Evolutionary conservation across 495 filamentous ascomycete species (phyloP).

Genomic region (Xylaria cubensis): DNA sequence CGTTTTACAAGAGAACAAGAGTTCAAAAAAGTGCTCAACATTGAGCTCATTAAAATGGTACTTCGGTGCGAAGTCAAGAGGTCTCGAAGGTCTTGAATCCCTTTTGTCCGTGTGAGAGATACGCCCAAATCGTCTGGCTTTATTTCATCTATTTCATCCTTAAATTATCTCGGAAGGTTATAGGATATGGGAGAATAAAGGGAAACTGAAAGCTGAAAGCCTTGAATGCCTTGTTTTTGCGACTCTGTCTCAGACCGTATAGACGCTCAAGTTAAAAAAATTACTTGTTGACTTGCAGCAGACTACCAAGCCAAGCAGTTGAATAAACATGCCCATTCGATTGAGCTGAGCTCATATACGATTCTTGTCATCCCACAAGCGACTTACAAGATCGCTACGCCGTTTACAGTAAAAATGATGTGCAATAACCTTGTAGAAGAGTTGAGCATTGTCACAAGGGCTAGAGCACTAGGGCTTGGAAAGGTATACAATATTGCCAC

Average conservation of each 20-base stretch:
- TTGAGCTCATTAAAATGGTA: not conserved
- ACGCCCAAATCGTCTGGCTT: not conserved
- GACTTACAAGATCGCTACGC: not conserved
- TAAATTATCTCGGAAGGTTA: not conserved
- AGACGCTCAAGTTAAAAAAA: not conserved
- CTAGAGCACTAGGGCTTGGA: too few relatives aligned
- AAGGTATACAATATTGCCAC: too few relatives aligned
- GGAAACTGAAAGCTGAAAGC: not conserved
- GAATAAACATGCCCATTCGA: not conserved
- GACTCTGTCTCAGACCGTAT: not conserved
- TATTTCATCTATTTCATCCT: not conserved
- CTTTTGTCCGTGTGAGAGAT: not conserved
- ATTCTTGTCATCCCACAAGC: not conserved
- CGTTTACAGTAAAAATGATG: not conserved
- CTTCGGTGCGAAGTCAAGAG: not conserved
- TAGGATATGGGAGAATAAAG: not conserved
- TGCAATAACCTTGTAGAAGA: not conserved
- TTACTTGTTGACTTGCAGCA: not conserved
- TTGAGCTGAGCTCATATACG: not conserved
- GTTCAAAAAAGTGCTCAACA: not conserved
- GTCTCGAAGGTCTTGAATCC: not conserved
- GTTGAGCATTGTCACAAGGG: too few relatives aligned
- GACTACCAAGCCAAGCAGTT: not conserved
- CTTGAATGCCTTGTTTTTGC: not conserved
- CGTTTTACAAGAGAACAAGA: not conserved